Conservation (phyloP, 257 asterid species). For the Thymus quinquecostatus region DNA sequence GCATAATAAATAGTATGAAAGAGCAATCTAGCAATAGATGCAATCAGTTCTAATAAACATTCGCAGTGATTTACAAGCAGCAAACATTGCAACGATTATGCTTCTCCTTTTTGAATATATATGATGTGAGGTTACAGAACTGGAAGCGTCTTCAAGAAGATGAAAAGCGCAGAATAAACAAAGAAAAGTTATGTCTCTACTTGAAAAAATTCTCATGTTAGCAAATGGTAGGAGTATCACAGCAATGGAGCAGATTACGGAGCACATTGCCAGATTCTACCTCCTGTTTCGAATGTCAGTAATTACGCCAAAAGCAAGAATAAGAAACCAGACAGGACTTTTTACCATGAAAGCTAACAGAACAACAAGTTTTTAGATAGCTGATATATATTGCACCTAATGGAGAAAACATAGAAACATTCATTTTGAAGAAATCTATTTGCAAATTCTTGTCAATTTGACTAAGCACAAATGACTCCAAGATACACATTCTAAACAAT, state of each 20-base stretch:
- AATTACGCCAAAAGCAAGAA: not conserved
- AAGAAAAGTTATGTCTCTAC: not conserved
- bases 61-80: not conserved
- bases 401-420: not conserved
- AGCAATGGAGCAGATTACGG: too few relatives aligned
- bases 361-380: not conserved
- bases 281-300: not conserved
- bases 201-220: constrained; percentile 11
- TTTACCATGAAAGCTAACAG: not conserved
- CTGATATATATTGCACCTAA: not conserved
- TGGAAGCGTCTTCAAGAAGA: not conserved
- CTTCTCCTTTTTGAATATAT: not conserved
- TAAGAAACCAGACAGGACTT: too few relatives aligned
- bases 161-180: not conserved
- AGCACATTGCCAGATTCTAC: not conserved
- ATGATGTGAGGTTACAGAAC: not conserved
- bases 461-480: constrained; percentile 3
- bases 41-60: not conserved
- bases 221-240: not conserved
- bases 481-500: not conserved
- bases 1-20: constrained; percentile 4
- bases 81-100: not conserved
- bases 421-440: constrained; percentile 7
- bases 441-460: constrained; percentile 16
- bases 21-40: constrained; percentile 11